Evolutionary conservation across 768 basidiomycete species (phyloP).

Genomic region (Podaxis sp.): DNA sequence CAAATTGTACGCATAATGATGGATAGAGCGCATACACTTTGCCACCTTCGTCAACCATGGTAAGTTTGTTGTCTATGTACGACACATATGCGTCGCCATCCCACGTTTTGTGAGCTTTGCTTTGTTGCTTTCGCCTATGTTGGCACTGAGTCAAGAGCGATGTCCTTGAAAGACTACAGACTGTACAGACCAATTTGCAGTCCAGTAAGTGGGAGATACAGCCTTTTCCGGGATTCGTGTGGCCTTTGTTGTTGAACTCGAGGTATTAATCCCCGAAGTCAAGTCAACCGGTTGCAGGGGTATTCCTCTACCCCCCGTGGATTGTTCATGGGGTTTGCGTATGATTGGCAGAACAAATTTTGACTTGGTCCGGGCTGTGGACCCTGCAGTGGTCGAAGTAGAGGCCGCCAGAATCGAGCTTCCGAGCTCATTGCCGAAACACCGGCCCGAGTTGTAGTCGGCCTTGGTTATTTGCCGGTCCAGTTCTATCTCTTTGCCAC

Average conservation of each 20-base stretch:
- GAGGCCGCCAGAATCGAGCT: slow-evolving; percentile 8
- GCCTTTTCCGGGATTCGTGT: slow-evolving; percentile 25
- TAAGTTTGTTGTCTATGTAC: slow-evolving; percentile 47
- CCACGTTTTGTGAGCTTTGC: slow-evolving; percentile 84
- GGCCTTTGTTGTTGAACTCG: slow-evolving; percentile 11
- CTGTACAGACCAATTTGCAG: slow-evolving; percentile 60
- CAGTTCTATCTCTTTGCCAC: slow-evolving; percentile 64
- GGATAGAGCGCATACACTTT: slow-evolving; percentile 49
- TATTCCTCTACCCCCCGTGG: slow-evolving; percentile 1
- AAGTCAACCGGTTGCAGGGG: slow-evolving; percentile 9
- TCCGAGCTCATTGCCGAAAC: slow-evolving; percentile 44
- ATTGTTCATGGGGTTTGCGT: neutral
- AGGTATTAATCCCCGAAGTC: slow-evolving; percentile 5
- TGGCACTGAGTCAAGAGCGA: slow-evolving; percentile 6
- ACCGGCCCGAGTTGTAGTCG: slow-evolving; percentile 65
- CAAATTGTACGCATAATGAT: neutral
- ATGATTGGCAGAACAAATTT: slow-evolving; percentile 27
- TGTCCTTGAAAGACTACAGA: neutral
- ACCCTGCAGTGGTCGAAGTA: slow-evolving; percentile 21
- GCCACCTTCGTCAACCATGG: slow-evolving; percentile 69
- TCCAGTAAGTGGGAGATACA: slow-evolving; percentile 44
- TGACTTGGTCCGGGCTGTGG: slow-evolving; percentile 21
- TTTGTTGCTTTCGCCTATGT: slow-evolving; percentile 68
- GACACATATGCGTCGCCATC: slow-evolving; percentile 75
- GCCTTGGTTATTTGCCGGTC: slow-evolving; percentile 53